Evolutionary conservation across 176 grass and related monocot genomes (phyloP), one percentile per base, ranked within the genome.

Genomic region (Puccinellia tenuiflora): DNA sequence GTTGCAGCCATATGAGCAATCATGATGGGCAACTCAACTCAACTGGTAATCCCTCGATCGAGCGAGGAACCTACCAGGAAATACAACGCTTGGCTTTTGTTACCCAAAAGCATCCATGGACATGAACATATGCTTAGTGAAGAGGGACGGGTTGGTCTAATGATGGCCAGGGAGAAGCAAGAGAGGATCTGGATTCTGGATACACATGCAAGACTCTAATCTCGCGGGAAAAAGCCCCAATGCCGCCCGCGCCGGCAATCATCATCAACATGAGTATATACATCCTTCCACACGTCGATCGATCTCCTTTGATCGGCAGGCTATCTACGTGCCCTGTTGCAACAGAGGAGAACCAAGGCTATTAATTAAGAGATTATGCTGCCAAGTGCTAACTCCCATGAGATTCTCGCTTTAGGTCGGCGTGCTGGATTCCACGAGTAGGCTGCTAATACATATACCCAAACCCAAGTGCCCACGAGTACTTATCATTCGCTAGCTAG

Each of bases 131-230:
- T 82, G 38, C 64, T 83, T 85, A 82, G 10, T 81, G 68, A 25
- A 11, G 11, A 22, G 25, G 73, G 71, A 18, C 3, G 35, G 40
- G 50, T 77, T 78, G 86, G 86, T 51, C 37, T 52, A 28, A 84
- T 89, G 80, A 89, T 89, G 85, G 60, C 29, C 47, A 48, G 34
- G 55, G 75, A 56, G 59, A 68, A 50, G 48, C 22, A 39, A 24
- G 65, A 51, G 68, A n/a, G 83, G 85, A 85, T 92, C 87, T 78
- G 54, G 37, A 80, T 51, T 52, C 46, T 29, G 42, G 69, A 52
- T 62, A 86, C 88, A 81, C 91, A 93, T 90, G 91, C 88, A 56
- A 25, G 42, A 80, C 87, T 80, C 46, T 66, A n/a, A n/a, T 26
- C 22, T 59, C 54, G 54, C 43, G 4, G 13, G 20, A n/a, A 25